A percentile compares a stretch with the other conserved stretches of the same genome.
Conservation (phyloP, 140 eudicot species). For the Ambrosia hybrid region DNA sequence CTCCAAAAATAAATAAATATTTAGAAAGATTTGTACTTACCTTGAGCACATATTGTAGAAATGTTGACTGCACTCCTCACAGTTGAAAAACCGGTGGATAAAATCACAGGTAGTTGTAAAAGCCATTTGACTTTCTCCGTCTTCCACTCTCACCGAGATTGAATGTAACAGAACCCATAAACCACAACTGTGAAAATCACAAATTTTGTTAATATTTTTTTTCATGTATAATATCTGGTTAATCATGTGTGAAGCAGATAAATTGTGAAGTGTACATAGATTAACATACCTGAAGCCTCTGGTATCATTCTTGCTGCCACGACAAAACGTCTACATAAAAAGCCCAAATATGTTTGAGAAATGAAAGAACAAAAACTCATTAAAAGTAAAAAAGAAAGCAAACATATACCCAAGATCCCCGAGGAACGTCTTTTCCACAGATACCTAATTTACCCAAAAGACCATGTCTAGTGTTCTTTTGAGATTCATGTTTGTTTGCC, state of each 20-base stretch:
- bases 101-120: conserved; percentile 75
- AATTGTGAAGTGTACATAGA: neutral
- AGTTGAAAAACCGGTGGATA: conserved; percentile 70
- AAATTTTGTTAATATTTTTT: conserved; percentile 5
- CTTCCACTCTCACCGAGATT: conserved; percentile 85
- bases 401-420: conserved; percentile 74
- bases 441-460: conserved; percentile 46
- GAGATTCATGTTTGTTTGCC: conserved; percentile 29
- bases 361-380: neutral
- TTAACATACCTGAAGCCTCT: conserved; percentile 78
- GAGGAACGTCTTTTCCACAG: conserved; percentile 90
- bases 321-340: conserved; percentile 81
- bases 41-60: conserved; percentile 81
- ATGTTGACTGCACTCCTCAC: conserved; percentile 92
- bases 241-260: neutral
- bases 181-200: conserved; percentile 69
- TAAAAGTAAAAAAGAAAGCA: conserved; percentile 2
- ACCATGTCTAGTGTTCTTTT: conserved; percentile 37
- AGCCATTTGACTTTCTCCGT: conserved; percentile 80
- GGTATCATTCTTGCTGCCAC: conserved; percentile 92
- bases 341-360: neutral
- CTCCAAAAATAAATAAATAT: neutral
- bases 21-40: conserved; percentile 32
- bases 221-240: neutral
- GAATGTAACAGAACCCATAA: conserved; percentile 92